Percentiles rank a stretch among this genome's conserved stretches.
These are phyloP conservation scores for Cercospora canescens DNA, from an alignment of 2,329 filamentous ascomycete genomes.

Conservation along the genomic window DNA sequence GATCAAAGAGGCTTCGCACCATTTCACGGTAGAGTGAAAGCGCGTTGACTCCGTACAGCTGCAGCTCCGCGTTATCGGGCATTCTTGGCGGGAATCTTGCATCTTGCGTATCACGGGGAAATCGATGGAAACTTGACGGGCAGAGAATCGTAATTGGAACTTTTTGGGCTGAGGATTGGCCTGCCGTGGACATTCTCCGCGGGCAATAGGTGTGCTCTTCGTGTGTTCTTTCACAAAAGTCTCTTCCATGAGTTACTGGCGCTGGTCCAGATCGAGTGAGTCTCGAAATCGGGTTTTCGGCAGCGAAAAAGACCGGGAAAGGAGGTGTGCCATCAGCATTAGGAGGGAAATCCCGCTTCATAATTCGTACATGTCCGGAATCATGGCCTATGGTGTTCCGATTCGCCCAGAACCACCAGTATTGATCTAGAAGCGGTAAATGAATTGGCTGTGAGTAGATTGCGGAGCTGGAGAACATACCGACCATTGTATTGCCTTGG, in stretches of 20 bases:
- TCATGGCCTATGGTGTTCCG: background rate
- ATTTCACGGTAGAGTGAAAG: background rate
- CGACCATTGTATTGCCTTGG: background rate
- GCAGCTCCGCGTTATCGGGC: background rate
- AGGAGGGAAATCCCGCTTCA: background rate
- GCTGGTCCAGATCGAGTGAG: background rate
- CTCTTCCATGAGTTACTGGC: background rate
- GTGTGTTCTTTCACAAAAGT: background rate
- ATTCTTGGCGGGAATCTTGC: background rate
- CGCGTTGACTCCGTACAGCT: background rate
- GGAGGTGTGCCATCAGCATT: background rate
- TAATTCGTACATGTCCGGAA: background rate
- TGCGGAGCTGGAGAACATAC: background rate
- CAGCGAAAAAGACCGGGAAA: background rate
- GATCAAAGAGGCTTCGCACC: background rate
- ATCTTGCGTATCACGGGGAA: background rate
- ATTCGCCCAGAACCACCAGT: background rate
- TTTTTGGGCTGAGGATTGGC: background rate
- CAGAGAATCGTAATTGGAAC: background rate
- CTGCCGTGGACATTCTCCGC: background rate
- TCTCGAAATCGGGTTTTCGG: background rate
- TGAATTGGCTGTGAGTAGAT: background rate
- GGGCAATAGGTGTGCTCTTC: background rate
- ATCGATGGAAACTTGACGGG: background rate
- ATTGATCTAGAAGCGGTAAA: background rate